These are phyloP conservation scores for Chimonanthus praecox DNA, from an alignment of 164 flowering plant species.

Conservation along the genomic window DNA sequence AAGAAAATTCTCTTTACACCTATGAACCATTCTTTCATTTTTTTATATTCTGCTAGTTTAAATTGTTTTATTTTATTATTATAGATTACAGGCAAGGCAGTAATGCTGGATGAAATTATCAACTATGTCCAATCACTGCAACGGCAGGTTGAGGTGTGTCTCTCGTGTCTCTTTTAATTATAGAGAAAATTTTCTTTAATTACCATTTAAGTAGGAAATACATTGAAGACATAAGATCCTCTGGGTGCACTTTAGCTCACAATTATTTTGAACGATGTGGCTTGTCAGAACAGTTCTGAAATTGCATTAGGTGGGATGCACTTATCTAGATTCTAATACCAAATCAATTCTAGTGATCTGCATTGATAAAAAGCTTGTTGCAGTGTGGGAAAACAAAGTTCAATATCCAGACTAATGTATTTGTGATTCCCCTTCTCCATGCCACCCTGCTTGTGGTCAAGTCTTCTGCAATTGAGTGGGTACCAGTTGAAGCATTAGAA, in stretches of 20 bases:
- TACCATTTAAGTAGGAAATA: background rate
- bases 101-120: conserved; percentile 98
- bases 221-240: background rate
- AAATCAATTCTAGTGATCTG: background rate
- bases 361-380: background rate
- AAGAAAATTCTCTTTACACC: background rate
- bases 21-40: background rate
- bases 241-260: background rate
- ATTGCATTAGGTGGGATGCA: background rate
- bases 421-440: background rate
- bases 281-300: background rate
- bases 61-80: conserved; percentile 4
- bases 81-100: conserved; percentile 93
- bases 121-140: conserved; percentile 97
- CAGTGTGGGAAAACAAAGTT: background rate
- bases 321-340: background rate
- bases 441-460: background rate
- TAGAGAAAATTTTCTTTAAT: background rate
- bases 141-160: conserved; percentile 90
- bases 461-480: background rate
- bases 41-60: background rate
- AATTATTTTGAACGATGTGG: too few relatives aligned
- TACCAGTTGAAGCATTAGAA: background rate
- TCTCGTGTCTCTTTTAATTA: background rate
- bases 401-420: background rate